These are phyloP conservation scores for Pichia sp. DNA, from an alignment of 1,139 yeast genomes.

Conservation along the genomic window DNA sequence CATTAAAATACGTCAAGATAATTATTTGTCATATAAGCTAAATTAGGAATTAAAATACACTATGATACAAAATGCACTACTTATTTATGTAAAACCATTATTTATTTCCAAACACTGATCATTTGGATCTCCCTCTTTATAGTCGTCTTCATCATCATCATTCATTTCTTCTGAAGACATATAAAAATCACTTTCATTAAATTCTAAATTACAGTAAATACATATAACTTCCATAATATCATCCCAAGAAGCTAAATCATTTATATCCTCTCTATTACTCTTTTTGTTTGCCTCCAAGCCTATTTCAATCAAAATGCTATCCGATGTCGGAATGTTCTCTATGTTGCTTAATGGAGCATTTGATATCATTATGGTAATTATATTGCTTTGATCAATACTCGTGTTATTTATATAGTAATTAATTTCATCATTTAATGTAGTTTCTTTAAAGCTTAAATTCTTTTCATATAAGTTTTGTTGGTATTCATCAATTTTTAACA, in stretches of 20 bases:
- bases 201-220: constrained; percentile 27
- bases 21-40: no score
- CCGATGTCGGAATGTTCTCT: constrained; percentile 15
- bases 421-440: neutral
- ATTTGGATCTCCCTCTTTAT: neutral
- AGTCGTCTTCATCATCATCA: constrained; percentile 12
- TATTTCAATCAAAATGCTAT: constrained; percentile 25
- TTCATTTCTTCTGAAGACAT: constrained; percentile 19
- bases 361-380: constrained; percentile 23
- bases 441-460: neutral
- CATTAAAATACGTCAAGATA: no score
- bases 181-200: constrained; percentile 30
- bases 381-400: constrained; percentile 8
- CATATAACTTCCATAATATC: constrained; percentile 32
- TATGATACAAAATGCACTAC: no score
- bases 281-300: constrained; percentile 11
- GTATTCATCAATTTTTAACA: constrained; percentile 17
- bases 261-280: constrained; percentile 20
- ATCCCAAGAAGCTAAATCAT: constrained; percentile 28
- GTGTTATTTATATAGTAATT: neutral
- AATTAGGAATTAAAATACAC: no score
- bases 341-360: constrained; percentile 19
- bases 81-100: no score
- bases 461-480: constrained; percentile 9
- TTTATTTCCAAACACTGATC: neutral